A percentile compares a stretch with the other conserved stretches of the same genome.
Evolutionary conservation across 768 basidiomycete species (phyloP).

Genomic region (Coprinopsis marcescibilis): DNA sequence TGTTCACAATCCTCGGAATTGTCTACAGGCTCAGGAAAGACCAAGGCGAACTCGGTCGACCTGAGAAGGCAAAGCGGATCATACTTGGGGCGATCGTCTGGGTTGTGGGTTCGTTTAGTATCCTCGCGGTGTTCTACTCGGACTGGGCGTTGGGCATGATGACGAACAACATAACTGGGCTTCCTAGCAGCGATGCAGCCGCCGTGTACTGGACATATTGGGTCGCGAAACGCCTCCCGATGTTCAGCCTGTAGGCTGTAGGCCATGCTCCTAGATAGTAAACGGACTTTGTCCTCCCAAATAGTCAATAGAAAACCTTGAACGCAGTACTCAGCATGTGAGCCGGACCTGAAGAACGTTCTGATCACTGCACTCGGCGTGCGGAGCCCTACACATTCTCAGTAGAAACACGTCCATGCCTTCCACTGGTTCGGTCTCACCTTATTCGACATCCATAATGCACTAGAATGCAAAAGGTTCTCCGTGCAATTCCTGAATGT

Average conservation of each 20-base stretch:
- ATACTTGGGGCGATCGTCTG: constrained; percentile 7
- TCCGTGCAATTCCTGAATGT: no score
- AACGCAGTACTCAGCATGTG: no score
- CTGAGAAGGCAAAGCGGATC: not conserved
- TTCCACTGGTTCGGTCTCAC: no score
- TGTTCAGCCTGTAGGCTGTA: constrained; percentile 8
- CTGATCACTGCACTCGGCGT: no score
- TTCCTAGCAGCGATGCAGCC: constrained; percentile 12
- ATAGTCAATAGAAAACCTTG: no score
- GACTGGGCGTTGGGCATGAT: constrained; percentile 16
- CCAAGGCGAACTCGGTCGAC: not conserved
- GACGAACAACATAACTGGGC: constrained; percentile 13
- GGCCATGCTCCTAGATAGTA: not conserved
- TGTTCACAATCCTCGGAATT: constrained; percentile 1
- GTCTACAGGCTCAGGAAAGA: constrained; percentile 3
- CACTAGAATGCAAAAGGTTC: no score
- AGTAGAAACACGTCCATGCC: no score
- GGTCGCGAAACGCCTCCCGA: constrained; percentile 10
- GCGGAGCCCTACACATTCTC: no score
- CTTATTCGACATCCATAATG: no score
- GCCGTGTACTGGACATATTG: constrained; percentile 14
- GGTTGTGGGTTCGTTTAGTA: constrained; percentile 9
- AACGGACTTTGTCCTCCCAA: no score
- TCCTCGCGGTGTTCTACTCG: constrained; percentile 14
- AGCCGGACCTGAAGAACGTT: no score